These are phyloP conservation scores for Exophiala calicioides DNA, from an alignment of 2,329 filamentous ascomycete genomes.

Conservation along the genomic window DNA sequence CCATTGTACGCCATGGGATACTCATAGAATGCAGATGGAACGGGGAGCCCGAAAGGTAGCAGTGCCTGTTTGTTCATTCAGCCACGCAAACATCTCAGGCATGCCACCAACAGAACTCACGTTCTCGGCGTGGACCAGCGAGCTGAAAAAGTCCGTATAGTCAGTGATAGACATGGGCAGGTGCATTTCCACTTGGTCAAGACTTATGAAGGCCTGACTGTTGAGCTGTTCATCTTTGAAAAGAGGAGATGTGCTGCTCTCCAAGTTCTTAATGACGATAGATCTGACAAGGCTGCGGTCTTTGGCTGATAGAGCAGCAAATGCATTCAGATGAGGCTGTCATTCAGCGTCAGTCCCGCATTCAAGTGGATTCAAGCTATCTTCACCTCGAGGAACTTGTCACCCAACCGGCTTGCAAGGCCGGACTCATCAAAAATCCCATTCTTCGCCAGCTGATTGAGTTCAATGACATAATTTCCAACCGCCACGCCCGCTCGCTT, in stretches of 20 bases:
- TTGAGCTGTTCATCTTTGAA: constrained; percentile 56
- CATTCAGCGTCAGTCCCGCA: not conserved
- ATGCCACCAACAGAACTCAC: not conserved
- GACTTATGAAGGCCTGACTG: constrained; percentile 41
- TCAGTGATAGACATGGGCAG: constrained; percentile 12
- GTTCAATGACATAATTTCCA: constrained; percentile 9
- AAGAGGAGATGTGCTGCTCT: not conserved
- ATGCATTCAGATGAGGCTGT: constrained; percentile 7
- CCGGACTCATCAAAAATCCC: constrained; percentile 2
- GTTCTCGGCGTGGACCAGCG: constrained; percentile 13
- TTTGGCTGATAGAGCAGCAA: not conserved
- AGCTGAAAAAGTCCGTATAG: constrained; percentile 14
- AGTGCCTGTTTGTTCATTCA: not conserved
- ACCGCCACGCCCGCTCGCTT: constrained; percentile 9
- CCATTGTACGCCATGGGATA: constrained; percentile 15
- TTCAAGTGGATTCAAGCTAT: not conserved
- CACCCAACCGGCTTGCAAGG: not conserved
- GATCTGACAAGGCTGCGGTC: constrained; percentile 1
- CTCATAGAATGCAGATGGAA: constrained; percentile 5
- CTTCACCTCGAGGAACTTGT: constrained; percentile 8
- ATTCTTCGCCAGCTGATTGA: constrained; percentile 1
- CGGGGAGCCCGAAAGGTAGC: constrained; percentile 6
- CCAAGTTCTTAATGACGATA: constrained; percentile 3
- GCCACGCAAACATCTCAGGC: not conserved
- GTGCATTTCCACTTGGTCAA: constrained; percentile 4